Evolutionary conservation across 2,329 filamentous ascomycete genomes (phyloP).

Genomic region (Fusarium keratoplasticum): DNA sequence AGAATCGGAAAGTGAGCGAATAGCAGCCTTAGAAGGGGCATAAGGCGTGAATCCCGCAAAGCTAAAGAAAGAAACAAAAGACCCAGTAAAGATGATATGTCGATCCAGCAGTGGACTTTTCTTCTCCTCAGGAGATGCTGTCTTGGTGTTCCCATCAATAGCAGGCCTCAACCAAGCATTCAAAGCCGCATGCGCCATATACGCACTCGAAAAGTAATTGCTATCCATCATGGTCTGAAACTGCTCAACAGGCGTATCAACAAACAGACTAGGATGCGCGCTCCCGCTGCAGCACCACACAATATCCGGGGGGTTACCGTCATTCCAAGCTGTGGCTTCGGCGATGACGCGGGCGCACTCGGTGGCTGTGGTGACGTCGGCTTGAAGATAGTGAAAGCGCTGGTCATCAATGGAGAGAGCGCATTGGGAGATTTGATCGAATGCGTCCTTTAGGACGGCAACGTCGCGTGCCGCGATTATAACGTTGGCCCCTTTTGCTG

Average conservation of each 20-base stretch:
- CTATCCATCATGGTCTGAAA: constrained; percentile 38
- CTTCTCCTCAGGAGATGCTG: neutral
- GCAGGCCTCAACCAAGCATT: constrained; percentile 26
- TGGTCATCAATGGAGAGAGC: constrained; percentile 2
- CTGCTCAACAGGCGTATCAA: constrained; percentile 30
- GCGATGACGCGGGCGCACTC: constrained; percentile 25
- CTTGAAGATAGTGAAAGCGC: constrained; percentile 18
- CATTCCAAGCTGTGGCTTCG: constrained; percentile 21
- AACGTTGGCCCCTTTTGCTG: constrained; percentile 21
- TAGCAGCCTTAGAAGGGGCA: constrained; percentile 27
- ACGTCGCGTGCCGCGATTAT: constrained; percentile 20
- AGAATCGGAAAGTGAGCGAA: constrained; percentile 27
- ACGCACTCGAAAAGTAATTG: constrained; percentile 34
- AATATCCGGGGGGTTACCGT: constrained; percentile 1
- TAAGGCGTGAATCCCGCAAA: constrained; percentile 32
- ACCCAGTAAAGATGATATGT: constrained; percentile 31
- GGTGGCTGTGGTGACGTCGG: constrained; percentile 12
- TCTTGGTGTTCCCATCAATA: neutral
- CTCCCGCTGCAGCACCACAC: constrained; percentile 36
- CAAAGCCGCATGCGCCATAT: constrained; percentile 30
- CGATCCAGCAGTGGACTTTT: neutral
- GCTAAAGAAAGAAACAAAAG: constrained; percentile 31
- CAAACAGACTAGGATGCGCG: constrained; percentile 29
- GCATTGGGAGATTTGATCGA: constrained; percentile 14
- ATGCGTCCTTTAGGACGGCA: constrained; percentile 5